Percentiles rank a stretch among this genome's conserved stretches.
phyloP scores from a whole-genome alignment of 495 filamentous ascomycete species.

The Pyrenopolyporus hunteri region DNA sequence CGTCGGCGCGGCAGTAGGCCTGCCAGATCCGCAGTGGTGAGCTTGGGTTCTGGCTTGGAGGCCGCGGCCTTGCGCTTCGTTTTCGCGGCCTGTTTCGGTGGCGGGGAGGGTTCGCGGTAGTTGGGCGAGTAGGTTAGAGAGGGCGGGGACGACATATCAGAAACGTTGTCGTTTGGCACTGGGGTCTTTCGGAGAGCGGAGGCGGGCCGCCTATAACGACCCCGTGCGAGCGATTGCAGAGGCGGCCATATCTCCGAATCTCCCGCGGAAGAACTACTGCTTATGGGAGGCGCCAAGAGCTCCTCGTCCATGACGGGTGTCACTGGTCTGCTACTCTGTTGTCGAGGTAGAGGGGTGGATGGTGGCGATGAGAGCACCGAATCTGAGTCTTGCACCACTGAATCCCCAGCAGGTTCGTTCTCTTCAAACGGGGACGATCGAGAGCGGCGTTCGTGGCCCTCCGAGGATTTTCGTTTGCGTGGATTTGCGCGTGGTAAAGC shows the following conservation, averaged over 20 bases:
- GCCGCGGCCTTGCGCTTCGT: conserved; percentile 28
- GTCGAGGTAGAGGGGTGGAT: conserved; percentile 24
- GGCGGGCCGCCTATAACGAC: conserved; percentile 31
- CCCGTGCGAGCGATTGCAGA: conserved; percentile 46
- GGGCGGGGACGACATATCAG: conserved; percentile 55
- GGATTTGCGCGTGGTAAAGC: conserved; percentile 39
- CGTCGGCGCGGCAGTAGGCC: conserved; percentile 50
- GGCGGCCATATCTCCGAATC: conserved; percentile 49
- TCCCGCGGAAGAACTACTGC: conserved; percentile 48
- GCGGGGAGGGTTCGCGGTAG: conserved; percentile 44
- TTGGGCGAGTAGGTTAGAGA: conserved; percentile 60
- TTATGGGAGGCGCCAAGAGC: conserved; percentile 53
- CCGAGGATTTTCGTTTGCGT: conserved; percentile 55
- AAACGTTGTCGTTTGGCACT: conserved; percentile 43
- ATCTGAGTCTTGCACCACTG: conserved; percentile 31
- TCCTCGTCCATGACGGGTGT: conserved; percentile 45
- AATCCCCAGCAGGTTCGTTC: conserved; percentile 39
- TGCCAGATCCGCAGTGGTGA: conserved; percentile 53
- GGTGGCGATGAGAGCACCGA: conserved; percentile 36
- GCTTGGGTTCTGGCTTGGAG: conserved; percentile 33
- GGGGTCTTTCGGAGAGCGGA: conserved; percentile 39
- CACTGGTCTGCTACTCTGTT: conserved; percentile 18
- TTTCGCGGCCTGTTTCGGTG: conserved; percentile 26
- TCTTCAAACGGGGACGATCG: conserved; percentile 41
- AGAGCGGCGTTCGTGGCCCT: conserved; percentile 41